Conservation (phyloP, 2,329 filamentous ascomycete species). For the Cladosporium colombiae region DNA sequence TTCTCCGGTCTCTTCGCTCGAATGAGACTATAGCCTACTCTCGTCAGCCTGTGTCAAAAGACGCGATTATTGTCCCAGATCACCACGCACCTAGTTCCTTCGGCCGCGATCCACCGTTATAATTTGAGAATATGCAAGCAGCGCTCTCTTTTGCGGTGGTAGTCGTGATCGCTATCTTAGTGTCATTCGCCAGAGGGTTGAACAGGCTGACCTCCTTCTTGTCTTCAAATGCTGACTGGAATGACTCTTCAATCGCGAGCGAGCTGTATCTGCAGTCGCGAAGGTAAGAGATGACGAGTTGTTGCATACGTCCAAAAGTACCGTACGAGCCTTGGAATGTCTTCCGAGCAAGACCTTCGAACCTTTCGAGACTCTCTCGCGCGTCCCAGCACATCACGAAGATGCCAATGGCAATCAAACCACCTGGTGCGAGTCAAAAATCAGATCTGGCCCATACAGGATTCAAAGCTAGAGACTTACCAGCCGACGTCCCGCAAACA, state of each 20-base stretch:
- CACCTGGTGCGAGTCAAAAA: constrained; percentile 27
- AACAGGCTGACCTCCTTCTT: constrained; percentile 30
- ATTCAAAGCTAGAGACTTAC: constrained; percentile 21
- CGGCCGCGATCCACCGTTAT: constrained; percentile 30
- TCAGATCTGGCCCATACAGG: neutral
- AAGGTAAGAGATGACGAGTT: constrained; percentile 31
- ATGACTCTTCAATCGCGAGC: constrained; percentile 30
- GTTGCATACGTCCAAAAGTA: constrained; percentile 25
- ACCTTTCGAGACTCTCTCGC: constrained; percentile 27
- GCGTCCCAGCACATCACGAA: constrained; percentile 34
- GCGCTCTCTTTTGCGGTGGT: constrained; percentile 27
- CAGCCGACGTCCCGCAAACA: constrained; percentile 33
- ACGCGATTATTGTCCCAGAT: neutral
- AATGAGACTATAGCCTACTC: constrained; percentile 28
- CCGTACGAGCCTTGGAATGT: constrained; percentile 27
- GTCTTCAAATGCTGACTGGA: constrained; percentile 25
- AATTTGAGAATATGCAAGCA: constrained; percentile 35
- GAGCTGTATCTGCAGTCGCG: constrained; percentile 32
- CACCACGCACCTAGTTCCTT: constrained; percentile 18
- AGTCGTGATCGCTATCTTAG: constrained; percentile 36
- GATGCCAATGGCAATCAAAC: constrained; percentile 33
- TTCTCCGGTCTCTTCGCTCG: constrained; percentile 26
- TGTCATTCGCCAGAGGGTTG: constrained; percentile 29
- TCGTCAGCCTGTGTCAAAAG: neutral
- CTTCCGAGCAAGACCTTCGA: constrained; percentile 30